Evolutionary conservation across 2,329 filamentous ascomycete genomes (phyloP).

Genomic region (Epichloe gansuensis): DNA sequence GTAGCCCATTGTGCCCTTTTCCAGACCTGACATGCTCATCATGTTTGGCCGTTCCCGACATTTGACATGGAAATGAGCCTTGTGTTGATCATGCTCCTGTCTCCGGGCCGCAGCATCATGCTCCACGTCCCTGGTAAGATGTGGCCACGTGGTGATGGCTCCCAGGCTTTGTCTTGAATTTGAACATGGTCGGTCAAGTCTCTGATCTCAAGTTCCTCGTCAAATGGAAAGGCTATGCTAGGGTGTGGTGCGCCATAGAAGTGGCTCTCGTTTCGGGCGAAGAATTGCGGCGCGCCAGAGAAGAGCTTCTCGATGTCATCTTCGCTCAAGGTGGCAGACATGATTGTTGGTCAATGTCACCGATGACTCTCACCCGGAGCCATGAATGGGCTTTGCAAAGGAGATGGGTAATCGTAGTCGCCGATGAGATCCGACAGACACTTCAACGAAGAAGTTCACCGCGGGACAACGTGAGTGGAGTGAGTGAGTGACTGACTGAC

Average conservation of each 20-base stretch:
- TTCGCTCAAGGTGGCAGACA: conserved; percentile 42
- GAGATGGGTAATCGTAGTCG: neutral
- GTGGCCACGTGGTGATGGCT: conserved; percentile 49
- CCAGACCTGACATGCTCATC: conserved; percentile 59
- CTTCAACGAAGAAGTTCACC: neutral
- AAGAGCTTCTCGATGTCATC: conserved; percentile 57
- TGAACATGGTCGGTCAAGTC: conserved; percentile 54
- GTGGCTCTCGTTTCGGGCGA: conserved; percentile 47
- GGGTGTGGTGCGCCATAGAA: conserved; percentile 49
- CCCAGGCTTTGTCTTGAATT: conserved; percentile 53
- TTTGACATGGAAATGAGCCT: conserved; percentile 45
- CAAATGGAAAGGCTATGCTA: conserved; percentile 55
- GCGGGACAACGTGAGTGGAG: neutral
- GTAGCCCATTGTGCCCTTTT: conserved; percentile 60
- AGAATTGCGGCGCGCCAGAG: conserved; percentile 65
- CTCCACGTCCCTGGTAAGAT: conserved; percentile 40
- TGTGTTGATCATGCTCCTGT: conserved; percentile 31
- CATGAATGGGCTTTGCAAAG: neutral
- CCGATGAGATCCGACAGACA: neutral
- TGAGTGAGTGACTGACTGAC: neutral
- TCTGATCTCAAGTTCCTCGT: conserved; percentile 46
- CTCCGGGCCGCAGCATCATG: conserved; percentile 32
- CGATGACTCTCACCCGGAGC: conserved; percentile 15
- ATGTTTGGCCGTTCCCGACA: conserved; percentile 56
- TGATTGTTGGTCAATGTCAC: conserved; percentile 44